Conservation (phyloP, 129 eudicot genomes). For the Arctium lappa region DNA sequence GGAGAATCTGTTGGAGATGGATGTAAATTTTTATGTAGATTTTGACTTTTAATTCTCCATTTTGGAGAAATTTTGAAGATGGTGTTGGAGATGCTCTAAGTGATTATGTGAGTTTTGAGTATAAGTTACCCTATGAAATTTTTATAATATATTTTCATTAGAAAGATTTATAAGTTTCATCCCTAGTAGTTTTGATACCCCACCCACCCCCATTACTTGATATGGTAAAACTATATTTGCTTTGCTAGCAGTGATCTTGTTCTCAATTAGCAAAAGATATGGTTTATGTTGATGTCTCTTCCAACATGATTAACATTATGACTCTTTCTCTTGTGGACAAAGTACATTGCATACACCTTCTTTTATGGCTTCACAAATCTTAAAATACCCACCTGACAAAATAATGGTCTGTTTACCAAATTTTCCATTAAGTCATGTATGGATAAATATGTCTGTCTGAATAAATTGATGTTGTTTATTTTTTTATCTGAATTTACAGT, state of each 20-base stretch:
- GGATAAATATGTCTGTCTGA: too few relatives aligned
- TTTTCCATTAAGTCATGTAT: too few relatives aligned
- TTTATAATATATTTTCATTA: not conserved
- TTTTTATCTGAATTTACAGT: too few relatives aligned
- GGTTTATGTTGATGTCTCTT: slow-evolving; percentile 27
- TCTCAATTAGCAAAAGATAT: slow-evolving; percentile 25
- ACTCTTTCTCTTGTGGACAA: slow-evolving; percentile 27
- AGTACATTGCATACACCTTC: slow-evolving; percentile 18
- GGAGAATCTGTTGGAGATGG: too few relatives aligned
- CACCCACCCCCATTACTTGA: slow-evolving; percentile 19
- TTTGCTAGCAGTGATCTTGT: slow-evolving; percentile 26
- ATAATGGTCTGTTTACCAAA: not conserved
- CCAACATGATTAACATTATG: slow-evolving; percentile 29
- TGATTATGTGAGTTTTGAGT: not conserved
- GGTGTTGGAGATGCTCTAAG: not conserved
- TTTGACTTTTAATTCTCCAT: too few relatives aligned
- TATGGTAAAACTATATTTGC: not conserved
- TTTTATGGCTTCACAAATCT: slow-evolving; percentile 23
- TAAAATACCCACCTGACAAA: slow-evolving; percentile 27
- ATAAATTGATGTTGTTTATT: too few relatives aligned
- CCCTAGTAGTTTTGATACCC: slow-evolving; percentile 11
- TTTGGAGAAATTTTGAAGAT: too few relatives aligned
- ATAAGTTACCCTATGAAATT: not conserved
- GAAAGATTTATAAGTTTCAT: not conserved
- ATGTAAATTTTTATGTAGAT: too few relatives aligned